Conservation (phyloP, 2,329 filamentous ascomycete species). For the Pyrenophora teres region DNA sequence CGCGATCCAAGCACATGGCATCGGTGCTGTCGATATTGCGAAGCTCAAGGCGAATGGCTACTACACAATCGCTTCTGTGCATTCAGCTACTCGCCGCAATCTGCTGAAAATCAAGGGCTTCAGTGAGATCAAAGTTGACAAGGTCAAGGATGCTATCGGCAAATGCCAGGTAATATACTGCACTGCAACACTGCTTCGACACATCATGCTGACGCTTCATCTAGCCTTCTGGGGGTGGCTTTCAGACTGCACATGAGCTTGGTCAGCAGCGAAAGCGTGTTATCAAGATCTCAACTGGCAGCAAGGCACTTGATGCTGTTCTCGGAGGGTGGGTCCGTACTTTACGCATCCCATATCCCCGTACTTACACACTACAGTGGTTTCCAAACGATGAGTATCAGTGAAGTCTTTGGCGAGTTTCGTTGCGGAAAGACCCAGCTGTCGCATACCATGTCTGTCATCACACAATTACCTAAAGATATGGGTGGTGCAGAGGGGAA, state of each 20-base stretch:
- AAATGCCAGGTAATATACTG: conserved; percentile 59
- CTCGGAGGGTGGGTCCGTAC: conserved; percentile 59
- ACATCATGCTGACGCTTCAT: conserved; percentile 11
- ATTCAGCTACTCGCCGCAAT: conserved; percentile 63
- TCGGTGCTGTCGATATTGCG: conserved; percentile 67
- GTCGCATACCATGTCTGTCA: conserved; percentile 70
- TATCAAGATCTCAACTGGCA: conserved; percentile 70
- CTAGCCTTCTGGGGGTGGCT: conserved; percentile 63
- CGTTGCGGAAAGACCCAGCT: conserved; percentile 73
- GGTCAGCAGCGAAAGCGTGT: conserved; percentile 66
- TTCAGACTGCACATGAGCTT: conserved; percentile 69
- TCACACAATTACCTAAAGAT: conserved; percentile 63
- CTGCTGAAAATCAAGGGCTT: conserved; percentile 71
- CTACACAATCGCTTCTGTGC: conserved; percentile 66
- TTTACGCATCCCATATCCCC: background rate
- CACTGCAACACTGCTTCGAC: background rate
- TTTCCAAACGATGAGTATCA: conserved; percentile 73
- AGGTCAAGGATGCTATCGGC: conserved; percentile 69
- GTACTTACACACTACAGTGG: conserved; percentile 52
- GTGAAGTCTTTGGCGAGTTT: conserved; percentile 66
- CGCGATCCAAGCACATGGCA: conserved; percentile 67
- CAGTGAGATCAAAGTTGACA: conserved; percentile 72
- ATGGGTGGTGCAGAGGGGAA: conserved; percentile 71
- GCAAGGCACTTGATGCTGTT: conserved; percentile 68
- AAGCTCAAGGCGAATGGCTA: conserved; percentile 68